Evolutionary conservation across 495 filamentous ascomycete genomes (phyloP), one percentile per base, ranked within the genome.

Genomic region (Jackrogersella minutella): DNA sequence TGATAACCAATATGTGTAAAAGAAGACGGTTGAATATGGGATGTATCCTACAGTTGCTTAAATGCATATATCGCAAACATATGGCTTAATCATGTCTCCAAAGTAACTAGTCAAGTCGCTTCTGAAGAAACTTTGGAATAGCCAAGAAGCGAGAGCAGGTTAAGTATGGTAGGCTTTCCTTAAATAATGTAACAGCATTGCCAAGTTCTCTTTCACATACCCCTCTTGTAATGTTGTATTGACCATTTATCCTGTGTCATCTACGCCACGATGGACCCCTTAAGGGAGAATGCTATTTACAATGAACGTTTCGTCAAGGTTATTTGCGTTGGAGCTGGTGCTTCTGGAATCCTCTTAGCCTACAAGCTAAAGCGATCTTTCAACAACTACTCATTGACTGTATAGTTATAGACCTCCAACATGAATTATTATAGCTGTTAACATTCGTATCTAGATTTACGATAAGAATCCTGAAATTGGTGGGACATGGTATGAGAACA

Each of bases 401-500:
- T 21, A 57, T 22, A 36, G 13, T 36, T 13, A 19, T 34, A 34
- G 13, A 9, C 14, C 13, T 46, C 14, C 1, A 46, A 24, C 11
- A 34, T 36, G n/a, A 13, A n/a, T 16, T 21, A 17, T 21, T 19
- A 2, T 26, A 46, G 1, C n/a, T 13, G 5, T 37, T 58, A 49
- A 58, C 56, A 28, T 1, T 17, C 1, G 16, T 16, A 22, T 30
- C 28, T 39, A 58, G 56, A 41, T 60, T 14, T 60, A 60, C n/a
- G 34, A 57, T 4, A 57, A 57, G 59, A 81, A 81, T 43, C 50
- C 67, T 6, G 64, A 74, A 0, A 19, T 82, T 3, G 76, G 79
- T 3, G 79, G 80, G 0, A 77, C 75, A 0, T 82, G 79, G 79
- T 70, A 65, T 33, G 78, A 79, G 33, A 80, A 80, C 44, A 61